Percentiles rank a stretch among this genome's conserved stretches.
Evolutionary conservation across 192 early-diverging fungal species (phyloP).

Genomic region (Backusella mclennaniae): DNA sequence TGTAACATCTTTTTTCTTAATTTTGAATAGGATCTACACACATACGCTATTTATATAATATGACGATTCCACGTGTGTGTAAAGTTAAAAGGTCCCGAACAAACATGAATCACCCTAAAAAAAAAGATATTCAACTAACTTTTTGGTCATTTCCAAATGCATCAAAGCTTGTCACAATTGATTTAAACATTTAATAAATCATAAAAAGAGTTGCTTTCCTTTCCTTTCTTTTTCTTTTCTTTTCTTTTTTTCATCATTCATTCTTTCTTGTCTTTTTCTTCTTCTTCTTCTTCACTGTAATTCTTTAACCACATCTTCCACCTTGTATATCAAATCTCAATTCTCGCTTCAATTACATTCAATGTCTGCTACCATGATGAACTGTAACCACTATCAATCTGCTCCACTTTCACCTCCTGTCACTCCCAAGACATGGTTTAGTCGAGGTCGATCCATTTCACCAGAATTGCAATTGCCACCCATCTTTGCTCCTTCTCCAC

Average conservation of each 20-base stretch:
- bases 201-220: neutral
- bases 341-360: neutral
- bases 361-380: neutral
- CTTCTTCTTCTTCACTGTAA: neutral
- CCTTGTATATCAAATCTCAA: neutral
- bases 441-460: neutral
- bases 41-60: neutral
- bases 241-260: neutral
- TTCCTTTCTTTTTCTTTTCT: neutral
- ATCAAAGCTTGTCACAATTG: neutral
- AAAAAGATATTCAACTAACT: slow-evolving; percentile 1
- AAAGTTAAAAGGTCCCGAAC: neutral
- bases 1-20: neutral
- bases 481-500: neutral
- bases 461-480: slow-evolving; percentile 11
- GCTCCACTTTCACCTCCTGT: slow-evolving; percentile 11
- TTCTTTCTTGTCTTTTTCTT: neutral
- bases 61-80: neutral
- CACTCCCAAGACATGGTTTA: slow-evolving; percentile 12
- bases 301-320: neutral
- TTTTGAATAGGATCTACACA: neutral
- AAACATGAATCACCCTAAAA: neutral
- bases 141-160: slow-evolving; percentile 5
- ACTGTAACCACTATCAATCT: neutral
- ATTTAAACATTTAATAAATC: slow-evolving; percentile 4